These are phyloP conservation scores for Batrachochytrium dendrobatidis DNA, from an alignment of 371 early-diverging fungal species.

Conservation along the genomic window DNA sequence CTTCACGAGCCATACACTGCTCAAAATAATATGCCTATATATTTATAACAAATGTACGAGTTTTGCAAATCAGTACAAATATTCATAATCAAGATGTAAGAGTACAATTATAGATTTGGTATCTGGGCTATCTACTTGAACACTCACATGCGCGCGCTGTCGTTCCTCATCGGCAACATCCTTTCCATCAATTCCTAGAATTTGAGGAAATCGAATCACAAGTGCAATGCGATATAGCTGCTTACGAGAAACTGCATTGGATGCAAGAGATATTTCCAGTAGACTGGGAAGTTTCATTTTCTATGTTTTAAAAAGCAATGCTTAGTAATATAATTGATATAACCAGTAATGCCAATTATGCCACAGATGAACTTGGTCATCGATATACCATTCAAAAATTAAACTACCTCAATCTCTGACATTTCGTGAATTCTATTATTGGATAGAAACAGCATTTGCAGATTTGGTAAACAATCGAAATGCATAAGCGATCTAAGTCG, in stretches of 20 bases:
- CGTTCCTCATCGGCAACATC: slow-evolving; percentile 45
- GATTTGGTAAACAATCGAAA: slow-evolving; percentile 41
- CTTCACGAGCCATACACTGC: slow-evolving; percentile 27
- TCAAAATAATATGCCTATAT: slow-evolving; percentile 29
- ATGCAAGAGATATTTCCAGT: slow-evolving; percentile 30
- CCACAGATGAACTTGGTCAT: not conserved
- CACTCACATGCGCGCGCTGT: slow-evolving; percentile 31
- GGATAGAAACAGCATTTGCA: slow-evolving; percentile 34
- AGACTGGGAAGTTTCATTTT: slow-evolving; percentile 47
- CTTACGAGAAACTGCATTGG: slow-evolving; percentile 41
- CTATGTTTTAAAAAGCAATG: too few relatives aligned
- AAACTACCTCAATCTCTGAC: slow-evolving; percentile 39
- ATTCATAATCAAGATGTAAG: not conserved
- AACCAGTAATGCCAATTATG: not conserved
- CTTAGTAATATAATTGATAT: not conserved
- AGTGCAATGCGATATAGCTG: slow-evolving; percentile 36
- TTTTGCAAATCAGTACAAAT: not conserved
- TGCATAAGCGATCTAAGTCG: slow-evolving; percentile 38
- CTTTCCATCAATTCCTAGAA: slow-evolving; percentile 38
- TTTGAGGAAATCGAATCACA: slow-evolving; percentile 39
- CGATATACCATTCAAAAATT: not conserved
- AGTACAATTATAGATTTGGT: not conserved
- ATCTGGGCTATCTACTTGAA: not conserved
- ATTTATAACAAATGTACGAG: not conserved
- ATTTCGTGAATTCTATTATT: slow-evolving; percentile 42